Percentiles rank a stretch among this genome's conserved stretches.
Evolutionary conservation across 768 basidiomycete species (phyloP).

Genomic region (Favolaschia claudopus): DNA sequence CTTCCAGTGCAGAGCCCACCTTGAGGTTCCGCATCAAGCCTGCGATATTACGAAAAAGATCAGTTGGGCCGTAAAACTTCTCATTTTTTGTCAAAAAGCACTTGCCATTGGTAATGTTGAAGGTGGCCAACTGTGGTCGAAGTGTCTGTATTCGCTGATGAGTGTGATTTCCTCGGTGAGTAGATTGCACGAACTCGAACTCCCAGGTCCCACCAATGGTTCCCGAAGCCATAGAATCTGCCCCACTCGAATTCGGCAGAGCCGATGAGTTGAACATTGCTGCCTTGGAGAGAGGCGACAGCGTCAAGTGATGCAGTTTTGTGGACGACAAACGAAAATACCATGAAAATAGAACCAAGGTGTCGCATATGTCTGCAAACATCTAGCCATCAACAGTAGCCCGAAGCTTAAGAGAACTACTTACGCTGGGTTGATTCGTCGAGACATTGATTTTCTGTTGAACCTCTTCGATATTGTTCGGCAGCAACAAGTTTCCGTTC

Average conservation of each 20-base stretch:
- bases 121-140: constrained; percentile 56
- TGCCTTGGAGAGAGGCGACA: constrained; percentile 28
- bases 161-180: not conserved
- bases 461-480: constrained; percentile 49
- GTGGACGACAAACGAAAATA: not conserved
- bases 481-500: constrained; percentile 53
- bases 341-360: constrained; percentile 54
- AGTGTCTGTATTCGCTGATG: constrained; percentile 35
- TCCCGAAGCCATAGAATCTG: constrained; percentile 54
- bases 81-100: not conserved
- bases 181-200: constrained; percentile 41
- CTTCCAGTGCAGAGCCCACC: constrained; percentile 3
- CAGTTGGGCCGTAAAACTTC: too few species aligned
- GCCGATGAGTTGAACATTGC: constrained; percentile 49
- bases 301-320: too few species aligned
- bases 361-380: constrained; percentile 45
- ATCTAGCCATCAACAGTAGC: not conserved
- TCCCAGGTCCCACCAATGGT: constrained; percentile 58
- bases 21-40: constrained; percentile 34
- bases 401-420: constrained; percentile 20
- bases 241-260: constrained; percentile 49
- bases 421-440: constrained; percentile 45
- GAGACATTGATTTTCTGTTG: constrained; percentile 49
- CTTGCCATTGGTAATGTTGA: constrained; percentile 52
- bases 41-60: too few species aligned